Conservation (phyloP, 148 eudicot genomes). For the Talinum fruticosum region DNA sequence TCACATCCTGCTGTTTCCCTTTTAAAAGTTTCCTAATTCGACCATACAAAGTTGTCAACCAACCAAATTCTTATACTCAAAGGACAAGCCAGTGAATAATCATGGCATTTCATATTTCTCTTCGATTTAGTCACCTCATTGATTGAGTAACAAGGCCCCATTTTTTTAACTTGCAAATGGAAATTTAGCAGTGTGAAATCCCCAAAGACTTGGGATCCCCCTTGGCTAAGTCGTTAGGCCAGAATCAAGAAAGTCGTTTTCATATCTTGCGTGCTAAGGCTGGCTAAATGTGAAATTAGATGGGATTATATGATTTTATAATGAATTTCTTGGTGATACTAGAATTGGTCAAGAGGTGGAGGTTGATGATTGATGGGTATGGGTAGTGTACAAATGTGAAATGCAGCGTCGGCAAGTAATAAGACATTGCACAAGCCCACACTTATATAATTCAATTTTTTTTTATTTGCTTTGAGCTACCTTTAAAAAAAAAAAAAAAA, state of each 20-base stretch:
- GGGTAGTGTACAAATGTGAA: not conserved
- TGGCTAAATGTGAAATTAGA: conserved; percentile 20
- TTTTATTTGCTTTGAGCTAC: too few relatives aligned
- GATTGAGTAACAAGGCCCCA: too few relatives aligned
- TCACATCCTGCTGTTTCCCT: too few relatives aligned
- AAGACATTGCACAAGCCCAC: not conserved
- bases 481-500: too few relatives aligned
- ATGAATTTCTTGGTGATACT: not conserved
- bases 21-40: too few relatives aligned
- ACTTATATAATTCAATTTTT: too few relatives aligned
- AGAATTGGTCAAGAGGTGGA: conserved; percentile 9
- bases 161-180: not conserved
- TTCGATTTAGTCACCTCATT: too few relatives aligned
- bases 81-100: too few relatives aligned
- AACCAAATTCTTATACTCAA: too few relatives aligned
- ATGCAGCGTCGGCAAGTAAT: not conserved
- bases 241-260: not conserved
- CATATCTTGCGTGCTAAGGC: conserved; percentile 2
- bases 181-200: not conserved
- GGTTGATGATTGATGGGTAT: too few relatives aligned
- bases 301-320: not conserved
- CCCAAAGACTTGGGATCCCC: not conserved
- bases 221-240: not conserved
- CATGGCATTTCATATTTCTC: too few relatives aligned
- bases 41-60: too few relatives aligned